A percentile compares a stretch with the other conserved stretches of the same genome.
Evolutionary conservation across 2,329 filamentous ascomycete species (phyloP).

Genomic region (Exophiala sp.): DNA sequence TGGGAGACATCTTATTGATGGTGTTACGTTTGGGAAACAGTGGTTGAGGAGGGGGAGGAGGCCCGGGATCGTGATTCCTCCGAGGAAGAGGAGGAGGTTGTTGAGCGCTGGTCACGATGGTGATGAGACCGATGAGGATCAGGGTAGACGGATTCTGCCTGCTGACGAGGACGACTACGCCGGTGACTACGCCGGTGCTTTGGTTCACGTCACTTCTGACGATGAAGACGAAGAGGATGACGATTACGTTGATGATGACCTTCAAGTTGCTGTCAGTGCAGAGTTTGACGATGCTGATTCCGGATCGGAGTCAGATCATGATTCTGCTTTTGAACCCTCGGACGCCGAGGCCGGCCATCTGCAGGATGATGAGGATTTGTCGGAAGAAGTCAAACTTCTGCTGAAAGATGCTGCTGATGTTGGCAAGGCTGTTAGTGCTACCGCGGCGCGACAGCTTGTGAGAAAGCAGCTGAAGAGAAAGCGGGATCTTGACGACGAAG

Average conservation of each 20-base stretch:
- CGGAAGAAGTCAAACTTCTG: slow-evolving; percentile 16
- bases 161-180: not conserved
- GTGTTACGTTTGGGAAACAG: slow-evolving; percentile 73
- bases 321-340: slow-evolving; percentile 21
- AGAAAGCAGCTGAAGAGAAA: slow-evolving; percentile 19
- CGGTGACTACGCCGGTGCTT: slow-evolving; percentile 1
- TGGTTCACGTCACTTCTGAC: slow-evolving; percentile 22
- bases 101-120: slow-evolving; percentile 30
- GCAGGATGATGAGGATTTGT: slow-evolving; percentile 31
- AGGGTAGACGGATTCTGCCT: slow-evolving; percentile 17
- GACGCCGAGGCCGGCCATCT: slow-evolving; percentile 28
- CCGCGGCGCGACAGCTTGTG: slow-evolving; percentile 4
- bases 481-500: slow-evolving; percentile 17
- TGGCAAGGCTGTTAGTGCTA: not conserved
- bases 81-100: slow-evolving; percentile 61
- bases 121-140: slow-evolving; percentile 32
- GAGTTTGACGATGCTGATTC: slow-evolving; percentile 30
- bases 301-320: slow-evolving; percentile 25
- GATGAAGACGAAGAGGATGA: slow-evolving; percentile 28
- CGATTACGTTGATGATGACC: slow-evolving; percentile 23
- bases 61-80: slow-evolving; percentile 64
- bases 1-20: slow-evolving; percentile 77
- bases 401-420: slow-evolving; percentile 21
- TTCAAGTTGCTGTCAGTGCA: slow-evolving; percentile 17
- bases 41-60: slow-evolving; percentile 57